Conservation (phyloP, 2,329 filamentous ascomycete genomes). For the Acrodontium crateriforme region DNA sequence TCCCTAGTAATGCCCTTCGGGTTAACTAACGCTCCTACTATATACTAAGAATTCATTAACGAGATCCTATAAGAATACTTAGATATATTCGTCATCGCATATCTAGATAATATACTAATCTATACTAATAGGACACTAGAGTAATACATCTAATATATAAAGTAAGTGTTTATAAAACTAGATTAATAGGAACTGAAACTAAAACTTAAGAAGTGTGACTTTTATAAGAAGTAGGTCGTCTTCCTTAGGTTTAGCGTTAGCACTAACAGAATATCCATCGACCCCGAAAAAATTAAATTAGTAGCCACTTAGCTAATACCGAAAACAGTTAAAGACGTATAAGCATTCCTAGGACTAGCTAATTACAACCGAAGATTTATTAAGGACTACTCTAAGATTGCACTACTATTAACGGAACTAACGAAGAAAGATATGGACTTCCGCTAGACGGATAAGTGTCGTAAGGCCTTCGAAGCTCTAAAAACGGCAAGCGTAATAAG, state of each 20-base stretch:
- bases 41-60: conserved; percentile 11
- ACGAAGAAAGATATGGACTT: conserved; percentile 7
- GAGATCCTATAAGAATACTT: conserved; percentile 9
- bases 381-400: conserved; percentile 5
- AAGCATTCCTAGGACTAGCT: too few species aligned
- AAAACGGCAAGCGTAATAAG: conserved; percentile 2
- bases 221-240: conserved; percentile 15
- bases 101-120: conserved; percentile 16
- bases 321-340: too few species aligned
- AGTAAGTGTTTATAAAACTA: conserved; percentile 1
- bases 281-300: too few species aligned
- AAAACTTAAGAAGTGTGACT: conserved; percentile 15
- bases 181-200: conserved; percentile 3
- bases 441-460: conserved; percentile 2
- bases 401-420: conserved; percentile 4
- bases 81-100: conserved; percentile 11
- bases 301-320: too few species aligned
- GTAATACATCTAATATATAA: conserved; percentile 2
- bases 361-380: conserved; percentile 9
- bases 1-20: conserved; percentile 22
- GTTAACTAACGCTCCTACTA: conserved; percentile 2
- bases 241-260: conserved; percentile 13
- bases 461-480: conserved; percentile 2
- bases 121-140: conserved; percentile 5
- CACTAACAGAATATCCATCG: conserved; percentile 10